Evolutionary conservation across 2,329 filamentous ascomycete genomes (phyloP), one percentile per base, ranked within the genome.

Genomic region (Aureobasidium sp.): DNA sequence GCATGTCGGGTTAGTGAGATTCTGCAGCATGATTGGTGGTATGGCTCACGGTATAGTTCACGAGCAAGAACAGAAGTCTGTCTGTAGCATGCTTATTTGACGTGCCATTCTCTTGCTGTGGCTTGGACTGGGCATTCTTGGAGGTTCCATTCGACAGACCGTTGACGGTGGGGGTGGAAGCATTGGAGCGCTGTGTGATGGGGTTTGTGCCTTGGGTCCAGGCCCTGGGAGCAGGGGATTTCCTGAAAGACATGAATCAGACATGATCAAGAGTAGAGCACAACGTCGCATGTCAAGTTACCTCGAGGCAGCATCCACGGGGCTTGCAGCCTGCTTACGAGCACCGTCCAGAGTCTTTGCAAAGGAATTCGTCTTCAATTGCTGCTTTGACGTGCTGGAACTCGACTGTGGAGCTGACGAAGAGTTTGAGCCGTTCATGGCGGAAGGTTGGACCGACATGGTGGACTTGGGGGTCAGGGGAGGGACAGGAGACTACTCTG

Each of bases 131-230:
- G 51, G 59, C 11, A n/a, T 14, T 62, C 52, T 68, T 67, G 35
- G 67, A 11, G 37, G 44, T 38, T n/a, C 56, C 57, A 56, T 65
- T 68, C 59, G 71, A 69, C 57, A 70, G 73, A 60, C 80, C 80
- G 71, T 84, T 84, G 58, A 75, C 71, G 55, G 74, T 71, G 55
- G 68, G 64, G 49, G 71, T 65, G 56, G 69, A 70, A 12, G 39
- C 16, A 22, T 74, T 71, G 40, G 74, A 65, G 60, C 78, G 76
- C 60, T 82, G 78, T 17, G 78, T 80, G 64, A 81, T 77, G 39
- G 80, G 78, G 64, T 84, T 84, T 54, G 76, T 74, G 61, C 78
- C 79, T 62, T 77, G 73, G 44, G 75, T 74, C 81, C 81, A 84
- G 62, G 79, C 79, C 67, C 79, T 81, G 59, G 76, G 77, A 42